Evolutionary conservation across 805 yeast species (phyloP).

Genomic region (Lipomyces oligophaga): DNA sequence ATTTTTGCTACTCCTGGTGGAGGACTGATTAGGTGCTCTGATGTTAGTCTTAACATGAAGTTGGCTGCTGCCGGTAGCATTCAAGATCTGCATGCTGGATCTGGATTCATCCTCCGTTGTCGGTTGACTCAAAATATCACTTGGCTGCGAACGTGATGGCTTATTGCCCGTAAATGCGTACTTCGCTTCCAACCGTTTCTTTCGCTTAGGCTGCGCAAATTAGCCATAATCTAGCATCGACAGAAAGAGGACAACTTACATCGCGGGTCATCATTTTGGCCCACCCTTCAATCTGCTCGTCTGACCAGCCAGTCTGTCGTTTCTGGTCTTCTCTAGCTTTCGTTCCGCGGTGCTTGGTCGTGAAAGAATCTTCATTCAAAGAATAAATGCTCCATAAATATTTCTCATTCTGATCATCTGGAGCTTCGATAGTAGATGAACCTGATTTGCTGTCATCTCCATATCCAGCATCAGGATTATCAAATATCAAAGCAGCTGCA

Average conservation of each 20-base stretch:
- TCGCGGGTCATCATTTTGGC: constrained; percentile 65
- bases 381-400: constrained; percentile 55
- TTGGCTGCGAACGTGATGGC: constrained; percentile 28
- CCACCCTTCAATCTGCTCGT: constrained; percentile 95
- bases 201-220: constrained; percentile 40
- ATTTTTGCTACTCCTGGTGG: too few relatives aligned
- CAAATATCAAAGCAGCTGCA: constrained; percentile 28
- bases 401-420: constrained; percentile 44
- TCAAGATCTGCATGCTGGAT: too few relatives aligned
- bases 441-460: not conserved
- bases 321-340: constrained; percentile 31
- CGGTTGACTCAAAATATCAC: too few relatives aligned
- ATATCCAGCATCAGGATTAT: constrained; percentile 14
- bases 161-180: constrained; percentile 48
- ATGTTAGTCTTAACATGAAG: too few relatives aligned
- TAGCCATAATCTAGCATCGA: not conserved
- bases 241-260: constrained; percentile 40
- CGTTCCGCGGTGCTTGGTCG: constrained; percentile 49
- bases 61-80: too few relatives aligned
- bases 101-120: too few relatives aligned
- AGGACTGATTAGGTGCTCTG: too few relatives aligned
- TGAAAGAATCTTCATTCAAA: constrained; percentile 49
- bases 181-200: constrained; percentile 58
- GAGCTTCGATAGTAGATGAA: constrained; percentile 8
- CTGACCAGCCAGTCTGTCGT: constrained; percentile 56